Percentiles rank a stretch among this genome's conserved stretches.
Evolutionary conservation across 371 early-diverging fungal species (phyloP).

Genomic region (Mucor sp.): DNA sequence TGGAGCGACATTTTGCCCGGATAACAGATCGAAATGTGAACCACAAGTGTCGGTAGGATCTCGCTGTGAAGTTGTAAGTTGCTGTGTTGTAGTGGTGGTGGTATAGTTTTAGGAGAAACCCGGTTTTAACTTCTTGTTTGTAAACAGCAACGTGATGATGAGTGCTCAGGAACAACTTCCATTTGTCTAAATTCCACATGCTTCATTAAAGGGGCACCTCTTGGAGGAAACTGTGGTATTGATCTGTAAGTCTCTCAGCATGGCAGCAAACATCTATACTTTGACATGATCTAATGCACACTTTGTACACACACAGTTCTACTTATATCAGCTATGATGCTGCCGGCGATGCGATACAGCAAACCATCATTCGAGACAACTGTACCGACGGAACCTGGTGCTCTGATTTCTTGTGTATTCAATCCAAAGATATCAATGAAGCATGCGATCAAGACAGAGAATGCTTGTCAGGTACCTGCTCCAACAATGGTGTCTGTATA

Average conservation of each 20-base stretch:
- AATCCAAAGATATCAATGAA: conserved; percentile 21
- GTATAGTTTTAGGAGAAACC: not conserved
- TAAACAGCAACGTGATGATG: conserved; percentile 49
- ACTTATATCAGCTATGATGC: conserved; percentile 37
- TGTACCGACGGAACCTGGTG: conserved; percentile 49
- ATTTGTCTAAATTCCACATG: conserved; percentile 52
- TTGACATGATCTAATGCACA: not conserved
- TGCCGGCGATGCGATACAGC: conserved; percentile 24
- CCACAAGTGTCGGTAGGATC: conserved; percentile 25
- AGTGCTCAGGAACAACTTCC: conserved; percentile 34
- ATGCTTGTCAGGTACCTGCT: conserved; percentile 46
- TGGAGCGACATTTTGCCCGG: conserved; percentile 40
- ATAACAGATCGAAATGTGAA: conserved; percentile 36
- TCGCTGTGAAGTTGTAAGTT: conserved; percentile 33
- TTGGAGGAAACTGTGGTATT: conserved; percentile 44
- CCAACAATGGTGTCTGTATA: conserved; percentile 32
- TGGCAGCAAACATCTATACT: not conserved
- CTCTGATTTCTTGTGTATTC: conserved; percentile 23
- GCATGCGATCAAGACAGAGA: conserved; percentile 45
- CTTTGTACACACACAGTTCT: conserved; percentile 18
- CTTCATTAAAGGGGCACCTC: conserved; percentile 42
- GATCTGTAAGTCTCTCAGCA: conserved; percentile 35
- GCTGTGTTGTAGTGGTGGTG: too few species aligned
- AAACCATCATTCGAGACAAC: conserved; percentile 50
- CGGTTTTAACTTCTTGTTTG: not conserved